Evolutionary conservation across 2,329 filamentous ascomycete species (phyloP).

Genomic region (Aspergillus alliaceus): DNA sequence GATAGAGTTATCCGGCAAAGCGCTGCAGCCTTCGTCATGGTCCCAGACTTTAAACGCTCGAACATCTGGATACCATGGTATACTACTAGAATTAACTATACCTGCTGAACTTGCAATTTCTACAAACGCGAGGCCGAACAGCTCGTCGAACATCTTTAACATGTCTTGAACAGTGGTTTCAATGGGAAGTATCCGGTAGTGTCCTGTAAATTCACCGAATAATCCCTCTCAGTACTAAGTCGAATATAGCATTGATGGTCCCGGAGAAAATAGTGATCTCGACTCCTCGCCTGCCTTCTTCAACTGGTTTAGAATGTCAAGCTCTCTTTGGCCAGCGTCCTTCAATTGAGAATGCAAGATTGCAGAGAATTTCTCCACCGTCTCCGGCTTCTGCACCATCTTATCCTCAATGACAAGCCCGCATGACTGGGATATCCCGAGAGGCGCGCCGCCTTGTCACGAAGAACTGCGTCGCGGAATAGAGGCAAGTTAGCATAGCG

Average conservation of each 20-base stretch:
- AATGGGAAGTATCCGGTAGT: background rate
- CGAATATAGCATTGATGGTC: background rate
- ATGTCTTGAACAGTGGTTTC: accelerated
- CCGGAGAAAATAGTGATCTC: background rate
- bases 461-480: background rate
- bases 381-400: background rate
- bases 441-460: background rate
- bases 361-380: background rate
- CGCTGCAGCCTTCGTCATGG: background rate
- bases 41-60: background rate
- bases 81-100: too few species aligned
- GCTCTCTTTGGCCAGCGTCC: background rate
- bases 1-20: background rate
- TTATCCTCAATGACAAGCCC: background rate
- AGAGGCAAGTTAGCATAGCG: background rate
- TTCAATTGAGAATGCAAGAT: background rate
- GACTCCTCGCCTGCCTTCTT: background rate
- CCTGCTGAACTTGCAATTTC: too few species aligned
- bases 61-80: background rate
- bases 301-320: background rate
- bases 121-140: background rate
- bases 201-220: background rate
- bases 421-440: background rate
- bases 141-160: background rate
- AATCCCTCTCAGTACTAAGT: background rate